Evolutionary conservation across 768 basidiomycete species (phyloP).

Genomic region (Infundibulicybe gibba): DNA sequence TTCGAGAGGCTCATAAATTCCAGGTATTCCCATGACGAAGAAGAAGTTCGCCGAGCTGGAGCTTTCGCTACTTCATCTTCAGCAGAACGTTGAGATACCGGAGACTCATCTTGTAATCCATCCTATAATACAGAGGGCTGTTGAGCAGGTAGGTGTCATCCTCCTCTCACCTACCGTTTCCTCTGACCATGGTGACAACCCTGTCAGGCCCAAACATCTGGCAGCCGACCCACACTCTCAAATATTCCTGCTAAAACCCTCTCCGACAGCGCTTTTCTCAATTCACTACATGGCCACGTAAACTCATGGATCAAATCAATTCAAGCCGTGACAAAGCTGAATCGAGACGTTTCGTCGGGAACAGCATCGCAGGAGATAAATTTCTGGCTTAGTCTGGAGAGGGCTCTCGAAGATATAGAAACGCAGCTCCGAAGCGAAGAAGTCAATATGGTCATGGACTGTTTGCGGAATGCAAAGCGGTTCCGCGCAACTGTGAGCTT

Average conservation of each 20-base stretch:
- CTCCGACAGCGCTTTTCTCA: constrained; percentile 88
- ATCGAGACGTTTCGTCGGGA: constrained; percentile 87
- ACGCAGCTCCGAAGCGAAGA: constrained; percentile 88
- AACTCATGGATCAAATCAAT: constrained; percentile 99
- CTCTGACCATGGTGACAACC: neutral
- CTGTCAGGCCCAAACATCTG: constrained; percentile 41
- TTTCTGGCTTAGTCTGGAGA: constrained; percentile 95
- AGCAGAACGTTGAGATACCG: constrained; percentile 99
- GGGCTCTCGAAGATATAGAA: constrained; percentile 91
- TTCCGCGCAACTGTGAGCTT: constrained; percentile 98
- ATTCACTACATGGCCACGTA: constrained; percentile 88
- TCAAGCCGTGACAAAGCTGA: constrained; percentile 94
- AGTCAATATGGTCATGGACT: constrained; percentile 91
- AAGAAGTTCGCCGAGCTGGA: constrained; percentile 99
- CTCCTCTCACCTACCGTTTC: too few species aligned
- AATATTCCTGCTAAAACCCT: constrained; percentile 72
- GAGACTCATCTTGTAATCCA: constrained; percentile 93
- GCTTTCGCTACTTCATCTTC: constrained; percentile 87
- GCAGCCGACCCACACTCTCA: constrained; percentile 68
- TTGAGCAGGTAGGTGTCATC: constrained; percentile 54
- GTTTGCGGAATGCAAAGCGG: constrained; percentile 91
- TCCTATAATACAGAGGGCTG: constrained; percentile 82
- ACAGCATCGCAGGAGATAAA: constrained; percentile 99
- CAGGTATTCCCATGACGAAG: constrained; percentile 95
- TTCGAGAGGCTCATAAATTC: constrained; percentile 3